phyloP scores from a whole-genome alignment of 768 basidiomycete species.

The Rhizopogon rudus region DNA sequence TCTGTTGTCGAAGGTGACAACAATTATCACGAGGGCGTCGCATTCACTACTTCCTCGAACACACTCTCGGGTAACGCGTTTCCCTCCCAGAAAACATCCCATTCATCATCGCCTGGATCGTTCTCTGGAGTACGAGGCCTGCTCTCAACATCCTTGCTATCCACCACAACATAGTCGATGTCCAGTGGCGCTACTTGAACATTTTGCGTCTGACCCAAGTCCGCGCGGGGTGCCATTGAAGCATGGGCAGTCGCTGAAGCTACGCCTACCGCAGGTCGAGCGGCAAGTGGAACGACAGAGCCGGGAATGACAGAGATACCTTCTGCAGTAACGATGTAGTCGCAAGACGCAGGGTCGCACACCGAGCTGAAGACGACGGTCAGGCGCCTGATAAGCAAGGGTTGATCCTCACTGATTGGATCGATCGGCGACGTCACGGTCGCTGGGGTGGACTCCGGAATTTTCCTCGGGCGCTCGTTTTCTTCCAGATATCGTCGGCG shows the following conservation, averaged over 20 bases:
- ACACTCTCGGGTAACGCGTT: constrained; percentile 38
- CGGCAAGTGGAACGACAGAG: constrained; percentile 11
- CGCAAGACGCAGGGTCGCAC: constrained; percentile 50
- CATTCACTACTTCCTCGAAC: constrained; percentile 2
- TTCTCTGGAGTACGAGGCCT: constrained; percentile 19
- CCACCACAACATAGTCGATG: constrained; percentile 27
- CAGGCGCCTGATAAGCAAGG: constrained; percentile 61
- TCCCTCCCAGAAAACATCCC: constrained; percentile 43
- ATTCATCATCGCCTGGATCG: constrained; percentile 36
- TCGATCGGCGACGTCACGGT: constrained; percentile 1
- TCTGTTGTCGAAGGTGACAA: neutral
- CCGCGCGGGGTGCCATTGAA: neutral
- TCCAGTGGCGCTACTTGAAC: constrained; percentile 32
- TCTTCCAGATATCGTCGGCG: constrained; percentile 54
- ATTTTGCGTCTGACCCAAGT: neutral
- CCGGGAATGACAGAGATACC: constrained; percentile 43
- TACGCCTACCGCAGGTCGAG: neutral
- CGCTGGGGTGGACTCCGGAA: constrained; percentile 4
- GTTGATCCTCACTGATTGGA: constrained; percentile 29
- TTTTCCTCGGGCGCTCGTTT: constrained; percentile 23
- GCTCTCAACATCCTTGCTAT: constrained; percentile 15
- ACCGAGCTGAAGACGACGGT: constrained; percentile 77
- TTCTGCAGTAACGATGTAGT: constrained; percentile 65
- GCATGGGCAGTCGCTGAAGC: neutral
- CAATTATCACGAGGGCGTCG: neutral